phyloP scores from a whole-genome alignment of 371 early-diverging fungal genomes.

The Mucor velutinosus region DNA sequence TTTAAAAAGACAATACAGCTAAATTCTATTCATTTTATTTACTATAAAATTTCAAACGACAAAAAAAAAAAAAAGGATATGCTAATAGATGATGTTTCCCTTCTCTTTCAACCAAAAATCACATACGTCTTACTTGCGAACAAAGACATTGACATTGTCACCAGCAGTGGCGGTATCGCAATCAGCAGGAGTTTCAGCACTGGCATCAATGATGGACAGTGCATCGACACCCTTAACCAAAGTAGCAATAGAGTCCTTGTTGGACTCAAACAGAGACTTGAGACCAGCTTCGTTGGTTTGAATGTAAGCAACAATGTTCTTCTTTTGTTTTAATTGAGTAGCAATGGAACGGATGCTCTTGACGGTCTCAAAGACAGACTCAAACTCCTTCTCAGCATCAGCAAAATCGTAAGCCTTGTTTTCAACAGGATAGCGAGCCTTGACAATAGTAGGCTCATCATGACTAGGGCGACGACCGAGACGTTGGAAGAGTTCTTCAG shows the following conservation, averaged over 20 bases:
- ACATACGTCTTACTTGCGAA: slow-evolving; percentile 26
- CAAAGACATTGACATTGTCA: slow-evolving; percentile 37
- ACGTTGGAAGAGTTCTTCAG: slow-evolving; percentile 98
- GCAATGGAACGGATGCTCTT: slow-evolving; percentile 77
- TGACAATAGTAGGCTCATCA: slow-evolving; percentile 60
- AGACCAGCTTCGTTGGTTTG: slow-evolving; percentile 30
- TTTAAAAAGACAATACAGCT: too few species aligned
- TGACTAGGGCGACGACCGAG: slow-evolving; percentile 76
- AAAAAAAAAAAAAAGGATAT: background rate
- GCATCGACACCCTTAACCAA: slow-evolving; percentile 78
- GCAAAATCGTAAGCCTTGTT: slow-evolving; percentile 51
- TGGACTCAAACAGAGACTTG: slow-evolving; percentile 38
- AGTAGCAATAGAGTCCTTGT: slow-evolving; percentile 61
- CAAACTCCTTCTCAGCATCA: slow-evolving; percentile 78
- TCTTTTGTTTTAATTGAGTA: slow-evolving; percentile 37
- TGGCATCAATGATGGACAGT: slow-evolving; percentile 49
- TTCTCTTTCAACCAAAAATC: background rate
- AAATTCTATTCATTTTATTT: background rate
- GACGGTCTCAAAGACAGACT: slow-evolving; percentile 74
- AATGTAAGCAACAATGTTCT: slow-evolving; percentile 36
- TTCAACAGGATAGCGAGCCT: slow-evolving; percentile 69
- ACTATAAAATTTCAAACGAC: background rate
- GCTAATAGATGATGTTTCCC: background rate
- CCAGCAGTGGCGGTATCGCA: slow-evolving; percentile 56
- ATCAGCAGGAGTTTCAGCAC: slow-evolving; percentile 67